Evolutionary conservation across 2,329 filamentous ascomycete species (phyloP), one percentile per base, ranked within the genome.

Genomic region (Botrytis hyacinthi): DNA sequence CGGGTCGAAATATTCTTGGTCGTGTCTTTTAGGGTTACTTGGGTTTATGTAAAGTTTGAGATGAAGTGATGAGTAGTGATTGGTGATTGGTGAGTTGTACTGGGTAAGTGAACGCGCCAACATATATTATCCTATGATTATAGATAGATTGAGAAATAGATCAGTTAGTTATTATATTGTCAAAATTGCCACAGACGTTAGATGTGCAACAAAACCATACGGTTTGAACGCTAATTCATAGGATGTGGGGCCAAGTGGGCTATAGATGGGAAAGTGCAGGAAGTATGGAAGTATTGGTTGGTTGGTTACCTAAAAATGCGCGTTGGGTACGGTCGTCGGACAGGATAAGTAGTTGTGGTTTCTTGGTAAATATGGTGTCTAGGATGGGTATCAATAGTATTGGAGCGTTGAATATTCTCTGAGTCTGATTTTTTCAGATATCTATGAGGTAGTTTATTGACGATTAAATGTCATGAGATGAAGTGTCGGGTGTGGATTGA

Each of bases 361-460:
- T 29, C 6, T 5, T 29, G n/a, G 51, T 16, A 8, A 2, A 18
- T 29, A 1, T 9, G 26, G 26, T 54, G 2, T 54, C n/a, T 54
- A n/a, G n/a, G 16, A 26, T 1, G 16, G 26, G 5, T 1, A 7
- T 29, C 6, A 6, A 29, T n/a, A 29, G n/a, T 16, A n/a, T 29
- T 3, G 12, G 5, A 8, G 26, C 5, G 0, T 7, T 29, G 16
- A 12, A 8, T n/a, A 0, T 54, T n/a, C 26, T 29, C 12, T 14
- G 26, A 1, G 1, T 29, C 2, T n/a, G 0, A 29, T 0, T 6
- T n/a, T 12, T n/a, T 7, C 29, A 51, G 46, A 51, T n/a, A 0
- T n/a, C 22, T 51, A 51, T 22, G 8, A 48, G 8, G 20, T 51
- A 22, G 10, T n/a, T 51, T 10, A n/a, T 14, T n/a, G 26, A n/a